Conservation (phyloP, 148 eudicot genomes). For the Amaranthus cruentus region DNA sequence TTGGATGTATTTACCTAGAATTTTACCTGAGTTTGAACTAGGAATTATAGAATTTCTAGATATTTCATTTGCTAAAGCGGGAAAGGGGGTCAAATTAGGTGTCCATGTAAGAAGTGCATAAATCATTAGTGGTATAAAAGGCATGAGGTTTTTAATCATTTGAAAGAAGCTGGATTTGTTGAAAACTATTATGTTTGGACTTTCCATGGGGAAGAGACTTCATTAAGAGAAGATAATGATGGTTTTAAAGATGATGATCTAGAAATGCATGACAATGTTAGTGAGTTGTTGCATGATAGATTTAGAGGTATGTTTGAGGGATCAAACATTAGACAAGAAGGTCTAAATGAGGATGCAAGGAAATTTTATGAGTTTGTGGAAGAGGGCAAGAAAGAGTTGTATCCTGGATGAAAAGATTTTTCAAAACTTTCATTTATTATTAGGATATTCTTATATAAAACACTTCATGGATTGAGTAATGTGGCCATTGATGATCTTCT, state of each 20-base stretch:
- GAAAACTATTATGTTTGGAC: background rate
- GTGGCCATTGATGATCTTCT: conserved; percentile 6
- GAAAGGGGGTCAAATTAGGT: too few relatives aligned
- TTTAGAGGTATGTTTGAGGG: conserved; percentile 1
- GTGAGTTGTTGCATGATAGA: background rate
- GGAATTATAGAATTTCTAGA: too few relatives aligned
- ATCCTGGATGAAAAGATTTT: background rate
- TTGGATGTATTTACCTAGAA: too few relatives aligned
- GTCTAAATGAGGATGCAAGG: background rate
- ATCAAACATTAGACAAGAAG: background rate
- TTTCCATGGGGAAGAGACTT: background rate
- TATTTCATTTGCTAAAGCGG: too few relatives aligned
- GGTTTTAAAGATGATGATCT: background rate
- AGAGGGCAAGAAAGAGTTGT: background rate
- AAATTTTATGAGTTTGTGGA: background rate
- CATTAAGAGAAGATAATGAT: background rate
- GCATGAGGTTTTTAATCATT: background rate
- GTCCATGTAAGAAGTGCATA: too few relatives aligned
- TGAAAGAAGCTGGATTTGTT: background rate
- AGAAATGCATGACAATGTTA: background rate
- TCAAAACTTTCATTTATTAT: background rate
- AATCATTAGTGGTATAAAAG: too few relatives aligned
- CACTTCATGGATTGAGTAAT: background rate
- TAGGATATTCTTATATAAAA: background rate
- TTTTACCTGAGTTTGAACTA: too few relatives aligned